Conservation (phyloP, 1,284 basidiomycete genomes). For the Stereum hirsutum region DNA sequence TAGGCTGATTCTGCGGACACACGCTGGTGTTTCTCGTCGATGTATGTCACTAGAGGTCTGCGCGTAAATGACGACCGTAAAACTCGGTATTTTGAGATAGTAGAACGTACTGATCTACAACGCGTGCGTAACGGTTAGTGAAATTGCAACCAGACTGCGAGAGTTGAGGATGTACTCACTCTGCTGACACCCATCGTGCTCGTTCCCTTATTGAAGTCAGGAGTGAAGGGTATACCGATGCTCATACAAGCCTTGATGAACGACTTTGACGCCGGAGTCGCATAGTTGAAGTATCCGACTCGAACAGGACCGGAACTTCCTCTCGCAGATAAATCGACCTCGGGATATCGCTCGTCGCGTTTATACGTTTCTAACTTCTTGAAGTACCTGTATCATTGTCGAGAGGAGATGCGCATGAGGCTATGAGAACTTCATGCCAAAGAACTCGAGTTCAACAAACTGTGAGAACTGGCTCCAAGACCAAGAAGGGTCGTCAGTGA, state of each 20-base stretch:
- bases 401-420: not conserved
- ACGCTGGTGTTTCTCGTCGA: constrained; percentile 37
- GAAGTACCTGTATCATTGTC: constrained; percentile 43
- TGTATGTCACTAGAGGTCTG: constrained; percentile 49
- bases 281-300: constrained; percentile 22
- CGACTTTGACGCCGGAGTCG: constrained; percentile 25
- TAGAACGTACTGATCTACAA: constrained; percentile 16
- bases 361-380: constrained; percentile 49
- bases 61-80: not conserved
- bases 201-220: constrained; percentile 40
- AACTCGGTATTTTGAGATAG: not conserved
- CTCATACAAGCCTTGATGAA: constrained; percentile 39
- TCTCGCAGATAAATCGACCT: constrained; percentile 32
- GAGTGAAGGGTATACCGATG: constrained; percentile 35
- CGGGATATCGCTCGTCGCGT: constrained; percentile 35
- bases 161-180: constrained; percentile 25
- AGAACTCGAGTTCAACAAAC: constrained; percentile 35
- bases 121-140: no score
- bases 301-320: constrained; percentile 43
- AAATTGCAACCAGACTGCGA: no score
- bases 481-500: constrained; percentile 33
- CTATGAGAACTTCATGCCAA: not conserved
- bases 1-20: constrained; percentile 58
- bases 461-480: constrained; percentile 56
- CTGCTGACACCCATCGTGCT: constrained; percentile 43